Evolutionary conservation across 1,139 yeast genomes (phyloP).

Genomic region (Saccharomyces hybrid): DNA sequence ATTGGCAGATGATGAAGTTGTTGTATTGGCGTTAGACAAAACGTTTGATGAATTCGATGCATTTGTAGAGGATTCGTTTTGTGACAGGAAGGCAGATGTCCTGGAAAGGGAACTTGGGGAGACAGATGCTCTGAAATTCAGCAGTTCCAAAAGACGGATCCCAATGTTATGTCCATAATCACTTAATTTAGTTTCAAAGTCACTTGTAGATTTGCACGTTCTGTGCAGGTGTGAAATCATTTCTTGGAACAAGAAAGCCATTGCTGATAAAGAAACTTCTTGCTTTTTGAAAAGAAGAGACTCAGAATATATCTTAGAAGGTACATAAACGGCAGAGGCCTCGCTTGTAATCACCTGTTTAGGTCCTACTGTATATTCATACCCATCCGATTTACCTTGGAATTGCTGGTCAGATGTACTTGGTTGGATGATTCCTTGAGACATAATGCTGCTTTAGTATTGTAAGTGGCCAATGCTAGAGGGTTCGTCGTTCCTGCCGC

Average conservation of each 20-base stretch:
- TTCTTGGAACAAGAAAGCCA: constrained; percentile 29
- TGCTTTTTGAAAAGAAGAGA: constrained; percentile 26
- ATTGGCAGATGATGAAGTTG: constrained; percentile 9
- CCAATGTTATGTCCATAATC: constrained; percentile 72
- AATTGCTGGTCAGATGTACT: not conserved
- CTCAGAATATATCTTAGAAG: constrained; percentile 8
- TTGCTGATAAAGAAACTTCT: constrained; percentile 32
- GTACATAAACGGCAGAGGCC: not conserved
- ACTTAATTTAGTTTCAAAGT: constrained; percentile 67
- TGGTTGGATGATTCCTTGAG: not conserved
- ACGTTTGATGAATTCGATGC: constrained; percentile 4
- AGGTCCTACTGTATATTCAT: not conserved
- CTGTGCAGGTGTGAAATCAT: constrained; percentile 24
- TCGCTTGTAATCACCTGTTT: not conserved
- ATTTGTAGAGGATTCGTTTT: constrained; percentile 6
- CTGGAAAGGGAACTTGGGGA: constrained; percentile 15
- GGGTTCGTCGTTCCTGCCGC: not conserved
- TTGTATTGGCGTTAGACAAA: constrained; percentile 34
- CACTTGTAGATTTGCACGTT: constrained; percentile 21
- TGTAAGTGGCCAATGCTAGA: not conserved
- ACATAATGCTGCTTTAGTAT: not conserved
- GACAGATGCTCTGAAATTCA: constrained; percentile 44
- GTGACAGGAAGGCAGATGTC: constrained; percentile 26
- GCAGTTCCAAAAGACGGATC: constrained; percentile 48
- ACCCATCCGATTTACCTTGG: not conserved